Base-by-base conservation (phyloP, 768 basidiomycete genomes). In the Lepiota brunneoincarnata region DNA sequence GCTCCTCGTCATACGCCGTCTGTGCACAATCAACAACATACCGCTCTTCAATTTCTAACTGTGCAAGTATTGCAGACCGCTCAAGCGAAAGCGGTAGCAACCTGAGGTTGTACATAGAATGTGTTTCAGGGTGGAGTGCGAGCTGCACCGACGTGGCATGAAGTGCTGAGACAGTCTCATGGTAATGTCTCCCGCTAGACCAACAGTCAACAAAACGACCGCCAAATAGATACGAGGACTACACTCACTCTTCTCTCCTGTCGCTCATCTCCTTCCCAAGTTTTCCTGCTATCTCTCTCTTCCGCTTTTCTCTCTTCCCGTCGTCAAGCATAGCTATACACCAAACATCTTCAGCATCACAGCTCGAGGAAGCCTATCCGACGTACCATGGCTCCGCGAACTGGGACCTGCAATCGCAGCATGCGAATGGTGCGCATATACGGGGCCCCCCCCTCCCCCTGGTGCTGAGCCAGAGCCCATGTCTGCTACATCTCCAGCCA, bases 1-100 rank as follows among this genome's bases (percentile, higher is more conserved):
- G 78, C 64, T 93, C 91, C 60, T 92, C 89, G 17, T 87, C 82
- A 57, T 87, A 91, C 6, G 88, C 84, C 11, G 76, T 80, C 63
- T 86, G 80, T 17, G 84, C 82, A 59, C 80, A 78, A 0, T 87
- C 84, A 17, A 85, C 69, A n/a, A 81, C 74, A 58, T 86, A 80
- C 59, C 80, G 79, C 69, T 91, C 88, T 62, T 90, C 86, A 31
- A 78, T 72, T 36, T 79, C 79, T 11, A 84, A 70, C 64, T 88
- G 83, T 0, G 84, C 76, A 31, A 91, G 80, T 38, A 84, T 64
- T 2, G 91, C 87, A 1, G 89, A 85, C 47, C 91, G 88, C 65
- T 91, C 88, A 36, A 92, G 67, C 1, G 89, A 82, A 42, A 86
- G 61, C 0, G 91, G 88, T 49, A 89, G 84, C 34, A 93, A 70